A percentile compares a stretch with the other conserved stretches of the same genome.
Conservation (phyloP, 208 protist genomes). For the Leptomonas pyrrhocoris region DNA sequence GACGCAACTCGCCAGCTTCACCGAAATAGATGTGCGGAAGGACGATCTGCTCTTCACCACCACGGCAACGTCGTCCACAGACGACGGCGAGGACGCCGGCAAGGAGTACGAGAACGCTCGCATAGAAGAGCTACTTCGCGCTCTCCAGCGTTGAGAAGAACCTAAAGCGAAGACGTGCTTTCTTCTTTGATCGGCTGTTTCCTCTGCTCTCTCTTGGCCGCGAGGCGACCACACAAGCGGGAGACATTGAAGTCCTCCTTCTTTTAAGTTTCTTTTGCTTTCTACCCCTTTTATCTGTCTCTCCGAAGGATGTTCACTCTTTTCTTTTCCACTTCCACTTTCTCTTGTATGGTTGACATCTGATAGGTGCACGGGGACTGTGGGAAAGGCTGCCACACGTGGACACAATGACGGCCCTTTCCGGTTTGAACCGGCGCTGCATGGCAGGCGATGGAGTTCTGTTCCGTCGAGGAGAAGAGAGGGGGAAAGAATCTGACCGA, state of each 20-base stretch:
- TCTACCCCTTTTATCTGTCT: background rate
- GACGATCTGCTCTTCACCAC: conserved; percentile 22
- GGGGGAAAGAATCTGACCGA: too few species aligned
- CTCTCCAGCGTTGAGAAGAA: conserved; percentile 19
- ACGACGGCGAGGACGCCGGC: conserved; percentile 22
- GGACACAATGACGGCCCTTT: too few species aligned
- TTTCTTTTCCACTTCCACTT: conserved; percentile 1
- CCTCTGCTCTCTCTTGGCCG: background rate
- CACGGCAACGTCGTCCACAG: conserved; percentile 13
- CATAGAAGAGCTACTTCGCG: conserved; percentile 35
- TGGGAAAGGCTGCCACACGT: too few species aligned
- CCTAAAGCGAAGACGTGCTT: background rate
- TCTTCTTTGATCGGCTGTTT: background rate
- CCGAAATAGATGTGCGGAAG: conserved; percentile 24
- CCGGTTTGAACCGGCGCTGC: too few species aligned
- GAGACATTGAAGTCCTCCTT: conserved; percentile 1
- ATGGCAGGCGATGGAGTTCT: too few species aligned
- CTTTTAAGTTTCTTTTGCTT: background rate
- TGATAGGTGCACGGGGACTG: too few species aligned
- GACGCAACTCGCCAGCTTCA: conserved; percentile 30
- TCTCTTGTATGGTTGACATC: background rate
- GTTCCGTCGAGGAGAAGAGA: too few species aligned
- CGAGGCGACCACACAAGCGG: background rate
- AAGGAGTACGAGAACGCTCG: conserved; percentile 35
- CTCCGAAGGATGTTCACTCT: background rate